Conservation (phyloP, 805 yeast genomes). For the Zygosaccharomyces pseudorouxii region DNA sequence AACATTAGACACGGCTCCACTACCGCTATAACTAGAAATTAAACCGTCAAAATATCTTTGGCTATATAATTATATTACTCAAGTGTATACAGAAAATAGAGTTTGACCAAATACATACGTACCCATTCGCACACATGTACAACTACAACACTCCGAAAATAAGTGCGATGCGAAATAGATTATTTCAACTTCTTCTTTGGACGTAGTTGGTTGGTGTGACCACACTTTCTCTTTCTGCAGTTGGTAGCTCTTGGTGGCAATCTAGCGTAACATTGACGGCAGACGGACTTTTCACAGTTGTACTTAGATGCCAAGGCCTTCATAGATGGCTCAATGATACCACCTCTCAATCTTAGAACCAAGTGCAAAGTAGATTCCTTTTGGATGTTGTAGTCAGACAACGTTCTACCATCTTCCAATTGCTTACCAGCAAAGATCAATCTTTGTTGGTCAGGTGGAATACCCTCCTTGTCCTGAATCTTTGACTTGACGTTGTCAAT, state of each 20-base stretch:
- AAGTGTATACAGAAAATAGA: constrained; percentile 16
- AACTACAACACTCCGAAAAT: constrained; percentile 4
- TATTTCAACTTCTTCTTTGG: constrained; percentile 99
- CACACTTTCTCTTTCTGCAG: constrained; percentile 99
- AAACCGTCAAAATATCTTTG: constrained; percentile 14
- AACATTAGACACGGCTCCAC: neutral
- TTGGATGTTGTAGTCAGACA: constrained; percentile 99
- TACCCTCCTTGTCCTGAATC: constrained; percentile 99
- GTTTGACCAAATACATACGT: constrained; percentile 15
- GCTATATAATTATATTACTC: constrained; percentile 14
- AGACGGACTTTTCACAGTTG: constrained; percentile 99
- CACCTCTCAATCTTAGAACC: constrained; percentile 96
- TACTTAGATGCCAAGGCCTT: constrained; percentile 98
- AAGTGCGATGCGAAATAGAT: constrained; percentile 40
- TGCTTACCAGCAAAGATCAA: constrained; percentile 99
- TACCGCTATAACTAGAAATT: neutral
- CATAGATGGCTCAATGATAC: constrained; percentile 99
- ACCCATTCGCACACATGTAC: constrained; percentile 9
- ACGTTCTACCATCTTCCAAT: constrained; percentile 98
- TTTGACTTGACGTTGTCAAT: constrained; percentile 98
- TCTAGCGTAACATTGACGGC: constrained; percentile 99
- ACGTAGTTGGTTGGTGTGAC: constrained; percentile 99
- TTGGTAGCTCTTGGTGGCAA: constrained; percentile 99
- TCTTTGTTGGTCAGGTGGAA: constrained; percentile 99
- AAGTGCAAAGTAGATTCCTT: constrained; percentile 97